Base-by-base conservation (phyloP, 352 stramenopile genomes). In the Phytophthora tubulina region DNA sequence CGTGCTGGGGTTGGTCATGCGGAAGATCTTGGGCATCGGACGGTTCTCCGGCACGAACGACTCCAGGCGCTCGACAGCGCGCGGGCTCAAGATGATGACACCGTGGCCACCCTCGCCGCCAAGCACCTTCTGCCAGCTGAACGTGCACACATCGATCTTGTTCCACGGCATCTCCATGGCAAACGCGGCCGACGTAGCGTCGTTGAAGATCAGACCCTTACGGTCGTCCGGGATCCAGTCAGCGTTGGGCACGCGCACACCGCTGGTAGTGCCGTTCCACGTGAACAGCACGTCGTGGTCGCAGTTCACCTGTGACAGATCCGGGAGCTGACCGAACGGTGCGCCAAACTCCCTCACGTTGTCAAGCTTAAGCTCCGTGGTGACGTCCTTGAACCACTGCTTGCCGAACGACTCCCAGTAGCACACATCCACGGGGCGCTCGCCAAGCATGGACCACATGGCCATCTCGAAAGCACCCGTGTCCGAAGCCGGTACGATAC, bases 71-170 rank as follows among this genome's bases (percentile, higher is more conserved):
- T 99, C 95, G 33, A 99, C 95, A 6, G 98, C 98, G 15, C 95
- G 88, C 1, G 98, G 98, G 62, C 89, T 98, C 41, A 99, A 70
- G 57, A 99, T 98, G 41, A 99, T 80, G 71, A 99, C 91, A 65
- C 98, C 98, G 76, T 99, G 98, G 50, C 84, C 98, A 53, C 97
- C 98, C 84, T 99, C 98, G 42, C 98, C 98, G 31, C 98, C 98
- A 8, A 99, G 87, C 41, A 99, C 98, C 86, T 99, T 99, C 82
- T 99, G 98, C 97, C 97, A 99, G 52, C 95, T 99, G 81, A 99
- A 99, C 64, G 98, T 99, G 58, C 95, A 99, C 55, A 99, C 96
- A 79, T 99, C 98, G 55, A 99, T 94, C 88, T 99, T 99, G 60
- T 92, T 75, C 97, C 98, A 99, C 32, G 95, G 93, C 73, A 99